Evolutionary conservation across 2,329 filamentous ascomycete genomes (phyloP), one percentile per base, ranked within the genome.

Genomic region (Neocatenulostroma microsporum): DNA sequence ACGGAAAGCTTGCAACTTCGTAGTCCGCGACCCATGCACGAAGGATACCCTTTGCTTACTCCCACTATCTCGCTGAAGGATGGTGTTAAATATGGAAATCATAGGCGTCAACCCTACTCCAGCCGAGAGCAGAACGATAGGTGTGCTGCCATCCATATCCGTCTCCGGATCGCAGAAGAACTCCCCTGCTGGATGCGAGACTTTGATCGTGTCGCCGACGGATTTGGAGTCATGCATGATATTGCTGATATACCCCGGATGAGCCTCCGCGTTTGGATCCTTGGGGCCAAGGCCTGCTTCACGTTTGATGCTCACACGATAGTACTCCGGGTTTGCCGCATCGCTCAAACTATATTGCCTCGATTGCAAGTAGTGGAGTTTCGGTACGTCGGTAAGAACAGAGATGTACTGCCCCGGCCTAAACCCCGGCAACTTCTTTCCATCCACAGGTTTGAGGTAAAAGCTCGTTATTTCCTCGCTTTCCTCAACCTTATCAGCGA

Each of bases 291-390:
- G 52, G 3, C 76, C 78, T 2, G 63, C 57, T 51, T 85, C 80
- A 41, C 70, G 73, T 68, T 84, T 84, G 39, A 87, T 71, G 33
- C 73, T 82, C 60, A 86, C 79, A 20, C 82, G 74, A 60, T 83
- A 82, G 59, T 77, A 72, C 33, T 74, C 68, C 7, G 69, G 62
- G 2, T 66, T 65, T 2, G 78, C 80, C 34, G 73, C 68, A 45
- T 84, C 80, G 50, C 75, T 82, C 42, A 87, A 68, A 18, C 79
- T 82, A 62, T 85, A 87, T 58, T 86, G 82, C 21, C 82, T 68
- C 13, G 76, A 70, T 58, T 87, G 82, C 46, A 68, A 61, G 54
- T 76, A 69, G n/a, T 73, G 72, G 17, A 82, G 67, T 30, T 66
- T 63, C 1, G 74, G 72, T 0, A 82, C 69, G 34, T 70, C 64